Base-by-base conservation (phyloP, 805 yeast genomes). In the Jamesozyma hellenica region DNA sequence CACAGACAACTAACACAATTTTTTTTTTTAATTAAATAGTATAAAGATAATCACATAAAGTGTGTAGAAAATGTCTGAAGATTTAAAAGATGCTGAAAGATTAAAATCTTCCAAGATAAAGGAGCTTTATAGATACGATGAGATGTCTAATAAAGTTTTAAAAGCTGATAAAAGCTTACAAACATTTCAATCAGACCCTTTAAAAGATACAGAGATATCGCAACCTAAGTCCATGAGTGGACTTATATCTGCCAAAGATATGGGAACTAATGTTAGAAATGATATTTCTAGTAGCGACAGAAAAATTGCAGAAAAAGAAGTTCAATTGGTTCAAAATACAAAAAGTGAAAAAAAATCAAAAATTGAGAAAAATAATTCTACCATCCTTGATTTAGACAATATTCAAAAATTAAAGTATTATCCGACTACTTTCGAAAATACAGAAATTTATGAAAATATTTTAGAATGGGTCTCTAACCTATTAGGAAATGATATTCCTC, bases 211-310 rank as follows among this genome's bases (percentile, higher is more conserved):
- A 4, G 77, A 71, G 18, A 55, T 65, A 12, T 76, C 81, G 2
- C 75, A 71, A 34, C 95, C 96, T 0, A 75, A 75, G 42, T 77
- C 94, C 0, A 64, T 87, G 53, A 72, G 66, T 9, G 94, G 94
- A 3, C 74, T 70, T 43, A 68, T 88, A n/a, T 61, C 76, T 4
- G 64, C 74, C 39, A 65, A 68, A 29, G 94, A 85, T 36, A 74
- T 87, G 81, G 96, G 94, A 0, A 50, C 74, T 2, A 44, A 48
- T 21, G 51, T 43, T 1, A 34, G 42, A 0, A 36, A 36, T 1
- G 42, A 28, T 2, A 15, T 36, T 3, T 28, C 35, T 8, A 36
- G 39, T 6, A 39, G 40, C 14, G 48, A 39, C 34, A 56, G 45
- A 48, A 48, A 46, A 43, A 21, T 32, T 49, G 35, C 41, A 42